Evolutionary conservation across 306 rosid species (phyloP), one percentile per base, ranked within the genome.

Genomic region (Lathyrus sativus): DNA sequence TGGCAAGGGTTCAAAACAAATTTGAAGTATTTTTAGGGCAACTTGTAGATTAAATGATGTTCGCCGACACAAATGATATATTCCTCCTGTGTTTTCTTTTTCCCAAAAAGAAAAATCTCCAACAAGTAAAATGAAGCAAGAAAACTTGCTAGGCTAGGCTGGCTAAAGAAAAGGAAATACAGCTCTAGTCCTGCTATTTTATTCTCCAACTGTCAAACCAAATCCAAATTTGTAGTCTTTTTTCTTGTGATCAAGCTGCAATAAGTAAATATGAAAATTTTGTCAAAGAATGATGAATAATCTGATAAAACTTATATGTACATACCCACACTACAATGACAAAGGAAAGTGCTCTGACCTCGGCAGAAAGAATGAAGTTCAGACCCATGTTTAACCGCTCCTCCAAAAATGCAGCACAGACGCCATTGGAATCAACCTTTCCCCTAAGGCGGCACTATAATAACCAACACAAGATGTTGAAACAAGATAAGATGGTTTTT

Each of bases 201-300:
- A 90, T 79, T 95, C 97, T 62, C 99, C 99, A 56, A 95, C 96
- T 9, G 91, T 90, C 88, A 95, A 83, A 71, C 99, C 99, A 76
- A 95, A 95, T 59, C 99, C 97, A 54, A 95, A 90, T 80, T 90
- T 95, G 95, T 90, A 95, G 83, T 95, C 99, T 67, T 90, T 95
- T 96, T 83, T 95, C 78, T 28, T 78, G 79, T 90, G 96, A 76
- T 95, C 99, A 67, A 95, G 85, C 96, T 90, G 97, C 91, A 78
- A 64, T 33, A 28, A 55, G 45, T 11, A 59, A 49, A 72, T 8
- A 65, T 19, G 73, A 41, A 63, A 58, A 19, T 57, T 50, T 67
- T 33, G 77, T 80, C 74, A 78, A 42, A 67, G 39, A 6, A 57
- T 11, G 12, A 0, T 3, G 24, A 15, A 41, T 29, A 63, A 53